Percentiles rank a stretch among this genome's conserved stretches.
Conservation (phyloP, 768 basidiomycete species). For the Pholiota conissans region DNA sequence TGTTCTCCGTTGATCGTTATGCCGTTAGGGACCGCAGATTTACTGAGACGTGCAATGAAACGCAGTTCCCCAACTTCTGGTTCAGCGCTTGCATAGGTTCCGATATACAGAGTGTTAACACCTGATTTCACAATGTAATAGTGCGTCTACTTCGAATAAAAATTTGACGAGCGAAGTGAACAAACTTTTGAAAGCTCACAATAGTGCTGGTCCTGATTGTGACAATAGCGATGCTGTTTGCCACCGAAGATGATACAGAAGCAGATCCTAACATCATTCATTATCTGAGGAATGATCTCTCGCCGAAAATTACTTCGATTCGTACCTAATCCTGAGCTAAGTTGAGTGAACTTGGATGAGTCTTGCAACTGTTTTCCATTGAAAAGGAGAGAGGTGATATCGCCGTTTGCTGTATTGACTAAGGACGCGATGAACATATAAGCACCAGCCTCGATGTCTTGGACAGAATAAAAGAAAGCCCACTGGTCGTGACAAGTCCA, state of each 20-base stretch:
- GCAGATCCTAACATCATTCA: slow-evolving; percentile 33
- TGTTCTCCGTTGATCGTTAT: slow-evolving; percentile 15
- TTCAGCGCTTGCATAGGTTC: slow-evolving; percentile 45
- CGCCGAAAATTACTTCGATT: not conserved
- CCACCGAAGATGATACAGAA: slow-evolving; percentile 38
- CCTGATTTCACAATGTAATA: slow-evolving; percentile 46
- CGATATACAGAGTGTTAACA: slow-evolving; percentile 45
- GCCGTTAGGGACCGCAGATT: slow-evolving; percentile 40
- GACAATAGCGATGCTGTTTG: slow-evolving; percentile 39
- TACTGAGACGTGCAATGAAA: slow-evolving; percentile 46
- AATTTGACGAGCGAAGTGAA: not conserved
- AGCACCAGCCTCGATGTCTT: not conserved
- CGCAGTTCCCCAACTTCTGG: slow-evolving; percentile 48
- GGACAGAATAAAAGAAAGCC: slow-evolving; percentile 5
- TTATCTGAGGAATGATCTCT: not conserved
- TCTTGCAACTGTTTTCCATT: slow-evolving; percentile 49
- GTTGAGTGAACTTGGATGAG: slow-evolving; percentile 42
- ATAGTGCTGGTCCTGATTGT: slow-evolving; percentile 46
- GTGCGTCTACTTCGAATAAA: slow-evolving; percentile 32
- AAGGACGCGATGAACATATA: not conserved
- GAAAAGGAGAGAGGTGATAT: slow-evolving; percentile 45
- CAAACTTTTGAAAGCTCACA: slow-evolving; percentile 24
- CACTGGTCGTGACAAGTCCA: slow-evolving; percentile 44
- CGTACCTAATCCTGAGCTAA: slow-evolving; percentile 45
- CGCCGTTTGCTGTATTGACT: slow-evolving; percentile 44